phyloP scores from a whole-genome alignment of 805 yeast species.

The Candida orba region DNA sequence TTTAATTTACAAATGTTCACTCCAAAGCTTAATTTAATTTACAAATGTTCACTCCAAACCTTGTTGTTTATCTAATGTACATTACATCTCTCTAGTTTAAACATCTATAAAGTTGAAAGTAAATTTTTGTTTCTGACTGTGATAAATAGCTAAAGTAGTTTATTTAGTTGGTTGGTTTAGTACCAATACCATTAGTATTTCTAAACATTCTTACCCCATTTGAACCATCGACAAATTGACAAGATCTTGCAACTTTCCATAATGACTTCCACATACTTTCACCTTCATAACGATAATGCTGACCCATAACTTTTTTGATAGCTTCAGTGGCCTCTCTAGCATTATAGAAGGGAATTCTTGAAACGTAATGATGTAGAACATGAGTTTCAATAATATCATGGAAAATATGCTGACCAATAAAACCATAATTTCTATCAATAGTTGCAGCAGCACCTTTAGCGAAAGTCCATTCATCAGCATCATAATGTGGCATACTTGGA shows the following conservation, averaged over 20 bases:
- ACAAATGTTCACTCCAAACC: no score
- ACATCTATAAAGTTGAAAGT: background rate
- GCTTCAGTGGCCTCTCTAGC: conserved; percentile 74
- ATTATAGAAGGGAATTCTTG: conserved; percentile 82
- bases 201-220: conserved; percentile 62
- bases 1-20: no score
- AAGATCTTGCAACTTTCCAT: conserved; percentile 53
- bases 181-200: conserved; percentile 43
- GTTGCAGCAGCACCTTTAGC: conserved; percentile 66
- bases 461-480: conserved; percentile 49
- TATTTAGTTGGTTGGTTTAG: conserved; percentile 21
- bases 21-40: no score
- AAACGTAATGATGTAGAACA: conserved; percentile 77
- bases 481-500: conserved; percentile 53
- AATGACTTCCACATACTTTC: conserved; percentile 52
- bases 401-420: conserved; percentile 61
- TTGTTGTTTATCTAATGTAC: no score
- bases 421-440: conserved; percentile 54
- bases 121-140: background rate
- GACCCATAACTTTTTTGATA: conserved; percentile 79
- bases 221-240: conserved; percentile 68
- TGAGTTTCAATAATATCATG: conserved; percentile 91
- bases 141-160: no score
- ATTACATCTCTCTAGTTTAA: background rate
- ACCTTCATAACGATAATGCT: conserved; percentile 58